Conservation (phyloP, 495 filamentous ascomycete genomes). For the Hyaloscypha variabilis region DNA sequence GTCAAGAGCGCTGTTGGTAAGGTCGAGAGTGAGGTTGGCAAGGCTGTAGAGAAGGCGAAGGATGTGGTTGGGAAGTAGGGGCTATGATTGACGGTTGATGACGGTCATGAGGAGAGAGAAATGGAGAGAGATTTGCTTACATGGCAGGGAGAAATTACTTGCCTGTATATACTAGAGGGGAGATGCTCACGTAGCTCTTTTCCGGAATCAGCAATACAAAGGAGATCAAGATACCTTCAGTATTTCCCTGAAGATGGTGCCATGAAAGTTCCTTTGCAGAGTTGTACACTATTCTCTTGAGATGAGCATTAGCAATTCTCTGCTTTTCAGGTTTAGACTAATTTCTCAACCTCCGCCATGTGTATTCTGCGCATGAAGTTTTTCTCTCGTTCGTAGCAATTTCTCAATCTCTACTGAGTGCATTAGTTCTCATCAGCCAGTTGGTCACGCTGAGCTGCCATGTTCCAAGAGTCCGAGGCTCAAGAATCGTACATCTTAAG, state of each 20-base stretch:
- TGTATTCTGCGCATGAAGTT: too few relatives aligned
- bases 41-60: conserved; percentile 24
- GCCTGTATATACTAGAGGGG: conserved; percentile 8
- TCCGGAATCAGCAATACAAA: neutral
- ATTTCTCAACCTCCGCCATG: too few relatives aligned
- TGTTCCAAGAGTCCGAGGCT: too few relatives aligned
- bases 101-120: conserved; percentile 10
- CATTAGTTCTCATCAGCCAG: too few relatives aligned
- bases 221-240: neutral
- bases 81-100: conserved; percentile 4
- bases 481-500: too few relatives aligned
- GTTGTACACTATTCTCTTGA: too few relatives aligned
- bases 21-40: conserved; percentile 21
- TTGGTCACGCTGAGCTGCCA: too few relatives aligned
- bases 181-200: neutral
- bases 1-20: conserved; percentile 24
- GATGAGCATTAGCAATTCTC: too few relatives aligned
- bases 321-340: too few relatives aligned
- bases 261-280: neutral
- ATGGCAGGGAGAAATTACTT: conserved; percentile 7
- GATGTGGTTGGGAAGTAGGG: conserved; percentile 24
- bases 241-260: neutral
- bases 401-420: too few relatives aligned
- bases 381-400: too few relatives aligned
- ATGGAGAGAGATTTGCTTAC: conserved; percentile 1